phyloP scores from a whole-genome alignment of 2,329 filamentous ascomycete species.

The Exophiala bonariae region DNA sequence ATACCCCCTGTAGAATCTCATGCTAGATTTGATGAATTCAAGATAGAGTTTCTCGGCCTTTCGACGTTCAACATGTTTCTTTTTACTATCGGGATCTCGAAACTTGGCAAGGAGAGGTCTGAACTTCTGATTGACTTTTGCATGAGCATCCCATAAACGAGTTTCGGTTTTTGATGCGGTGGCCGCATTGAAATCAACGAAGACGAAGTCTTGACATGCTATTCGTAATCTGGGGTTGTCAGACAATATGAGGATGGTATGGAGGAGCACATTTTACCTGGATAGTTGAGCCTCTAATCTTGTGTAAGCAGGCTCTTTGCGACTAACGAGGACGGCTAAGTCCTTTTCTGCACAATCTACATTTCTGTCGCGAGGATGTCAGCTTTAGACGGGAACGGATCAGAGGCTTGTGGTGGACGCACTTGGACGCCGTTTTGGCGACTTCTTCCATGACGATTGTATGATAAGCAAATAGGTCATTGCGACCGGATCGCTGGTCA shows the following conservation, averaged over 20 bases:
- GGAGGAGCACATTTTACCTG: constrained; percentile 16
- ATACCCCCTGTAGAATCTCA: constrained; percentile 84
- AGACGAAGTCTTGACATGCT: constrained; percentile 25
- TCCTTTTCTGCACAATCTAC: constrained; percentile 46
- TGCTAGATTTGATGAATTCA: constrained; percentile 81
- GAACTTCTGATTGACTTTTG: constrained; percentile 75
- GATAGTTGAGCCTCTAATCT: constrained; percentile 21
- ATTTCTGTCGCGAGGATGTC: constrained; percentile 29
- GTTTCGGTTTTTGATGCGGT: constrained; percentile 64
- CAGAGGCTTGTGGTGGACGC: too few relatives aligned
- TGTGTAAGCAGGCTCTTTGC: constrained; percentile 21
- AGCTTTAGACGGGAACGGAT: too few relatives aligned
- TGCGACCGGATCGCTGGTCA: constrained; percentile 25
- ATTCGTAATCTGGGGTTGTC: constrained; percentile 19
- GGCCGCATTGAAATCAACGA: constrained; percentile 42
- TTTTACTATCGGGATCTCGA: constrained; percentile 51
- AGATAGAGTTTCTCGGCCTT: constrained; percentile 81
- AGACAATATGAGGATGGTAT: constrained; percentile 7
- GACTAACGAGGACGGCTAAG: constrained; percentile 37
- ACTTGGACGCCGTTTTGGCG: constrained; percentile 54
- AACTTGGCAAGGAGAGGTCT: constrained; percentile 63
- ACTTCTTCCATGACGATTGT: constrained; percentile 26
- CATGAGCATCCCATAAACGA: constrained; percentile 77
- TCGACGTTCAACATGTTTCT: constrained; percentile 63
- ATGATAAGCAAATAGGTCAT: constrained; percentile 23